These are phyloP conservation scores for Hydrangea macrophylla DNA, from an alignment of 148 eudicot species.

Conservation along the genomic window DNA sequence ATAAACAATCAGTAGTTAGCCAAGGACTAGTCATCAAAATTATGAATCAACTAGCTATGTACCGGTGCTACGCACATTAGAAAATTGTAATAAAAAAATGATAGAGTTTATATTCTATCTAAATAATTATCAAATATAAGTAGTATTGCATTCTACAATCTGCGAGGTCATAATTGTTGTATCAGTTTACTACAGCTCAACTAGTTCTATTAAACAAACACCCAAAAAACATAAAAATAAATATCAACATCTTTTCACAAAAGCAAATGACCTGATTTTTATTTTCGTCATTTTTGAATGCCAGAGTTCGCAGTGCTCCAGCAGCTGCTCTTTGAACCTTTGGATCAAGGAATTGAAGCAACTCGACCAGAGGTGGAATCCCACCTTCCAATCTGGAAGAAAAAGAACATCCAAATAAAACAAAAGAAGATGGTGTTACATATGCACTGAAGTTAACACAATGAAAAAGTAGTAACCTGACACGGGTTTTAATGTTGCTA, in stretches of 20 bases:
- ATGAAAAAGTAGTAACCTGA: conserved; percentile 44
- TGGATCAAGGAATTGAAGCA: conserved; percentile 62
- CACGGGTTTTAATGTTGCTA: conserved; percentile 70
- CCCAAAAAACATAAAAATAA: too few species aligned
- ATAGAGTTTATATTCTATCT: too few species aligned
- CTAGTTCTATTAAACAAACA: too few species aligned
- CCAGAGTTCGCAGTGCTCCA: conserved; percentile 88
- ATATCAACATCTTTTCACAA: background rate
- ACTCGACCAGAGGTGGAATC: conserved; percentile 91
- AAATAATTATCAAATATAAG: too few species aligned
- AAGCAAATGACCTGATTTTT: conserved; percentile 64
- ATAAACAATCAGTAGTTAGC: background rate
- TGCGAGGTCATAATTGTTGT: conserved; percentile 25
- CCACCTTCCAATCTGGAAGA: conserved; percentile 88
- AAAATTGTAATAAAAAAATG: too few species aligned
- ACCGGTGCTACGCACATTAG: too few species aligned
- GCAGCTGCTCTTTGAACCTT: conserved; percentile 98
- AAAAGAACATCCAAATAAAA: background rate
- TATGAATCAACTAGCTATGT: too few species aligned
- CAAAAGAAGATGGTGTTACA: conserved; percentile 3
- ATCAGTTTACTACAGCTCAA: background rate
- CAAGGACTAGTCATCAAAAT: too few species aligned
- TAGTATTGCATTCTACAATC: conserved; percentile 97
- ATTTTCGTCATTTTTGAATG: conserved; percentile 91
- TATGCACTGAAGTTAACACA: background rate